phyloP scores from a whole-genome alignment of 1,284 basidiomycete species.

The Malassezia dermatis region DNA sequence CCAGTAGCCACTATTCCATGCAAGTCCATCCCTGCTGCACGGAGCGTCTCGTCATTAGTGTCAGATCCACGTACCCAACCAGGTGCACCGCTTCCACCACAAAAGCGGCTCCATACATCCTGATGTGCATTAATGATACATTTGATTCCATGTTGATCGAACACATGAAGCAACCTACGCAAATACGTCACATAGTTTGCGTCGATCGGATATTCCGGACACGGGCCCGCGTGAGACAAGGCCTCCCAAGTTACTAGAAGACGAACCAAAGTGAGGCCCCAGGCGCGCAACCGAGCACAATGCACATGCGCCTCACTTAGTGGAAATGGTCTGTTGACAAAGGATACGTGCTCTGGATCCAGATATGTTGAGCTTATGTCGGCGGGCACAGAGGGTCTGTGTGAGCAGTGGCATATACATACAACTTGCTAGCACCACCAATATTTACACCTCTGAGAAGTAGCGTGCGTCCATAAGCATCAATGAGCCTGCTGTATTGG shows the following conservation, averaged over 20 bases:
- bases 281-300: slow-evolving; percentile 41
- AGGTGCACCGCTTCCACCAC: slow-evolving; percentile 58
- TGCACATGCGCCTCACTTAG: slow-evolving; percentile 27
- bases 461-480: slow-evolving; percentile 39
- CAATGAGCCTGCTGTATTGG: slow-evolving; percentile 34
- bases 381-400: not conserved
- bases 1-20: slow-evolving; percentile 26
- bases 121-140: slow-evolving; percentile 61
- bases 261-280: slow-evolving; percentile 49
- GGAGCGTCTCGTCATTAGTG: slow-evolving; percentile 23
- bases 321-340: slow-evolving; percentile 17
- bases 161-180: slow-evolving; percentile 60
- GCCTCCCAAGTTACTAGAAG: slow-evolving; percentile 93
- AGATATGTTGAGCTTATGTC: slow-evolving; percentile 17
- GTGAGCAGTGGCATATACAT: slow-evolving; percentile 12
- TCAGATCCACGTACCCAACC: slow-evolving; percentile 55
- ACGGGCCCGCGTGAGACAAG: slow-evolving; percentile 65
- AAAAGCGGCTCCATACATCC: slow-evolving; percentile 82
- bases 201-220: slow-evolving; percentile 56
- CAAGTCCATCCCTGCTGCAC: slow-evolving; percentile 32
- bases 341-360: slow-evolving; percentile 22
- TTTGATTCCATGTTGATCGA: slow-evolving; percentile 67
- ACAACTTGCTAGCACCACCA: slow-evolving; percentile 49
- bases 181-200: slow-evolving; percentile 72
- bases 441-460: slow-evolving; percentile 49